Evolutionary conservation across 768 basidiomycete species (phyloP), one percentile per base, ranked within the genome.

Genomic region (Xanthoconium stramineum): DNA sequence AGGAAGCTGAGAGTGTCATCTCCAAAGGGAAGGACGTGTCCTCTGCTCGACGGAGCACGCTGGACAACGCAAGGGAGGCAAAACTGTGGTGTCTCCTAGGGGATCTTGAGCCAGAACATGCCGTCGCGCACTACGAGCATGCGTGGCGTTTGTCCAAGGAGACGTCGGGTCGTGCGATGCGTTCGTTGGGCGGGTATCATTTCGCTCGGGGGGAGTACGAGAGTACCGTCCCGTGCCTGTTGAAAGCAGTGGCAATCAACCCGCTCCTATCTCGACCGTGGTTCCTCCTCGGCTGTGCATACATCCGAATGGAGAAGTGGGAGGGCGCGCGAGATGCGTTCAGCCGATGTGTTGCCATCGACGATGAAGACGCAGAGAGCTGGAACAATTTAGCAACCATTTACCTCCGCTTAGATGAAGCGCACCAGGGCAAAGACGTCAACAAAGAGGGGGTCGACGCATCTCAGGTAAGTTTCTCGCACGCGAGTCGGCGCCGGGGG

Each of bases 361-460:
- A 98, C 57, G 93, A 95, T 56, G 97, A 98, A 61, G 95, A 99
- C 65, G 93, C 84, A 5, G 96, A 98, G 78, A 96, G 94, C 62
- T 98, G 97, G 97, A 96, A 89, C 64, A 99, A 99, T 70, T 76
- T 99, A 59, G 97, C 96, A 35, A 94, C 88, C 55, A 86, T 94
- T 68, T 97, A 98, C 73, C 82, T 99, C 58, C 86, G 92, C 45
- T 80, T 96, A 71, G 88, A 84, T 12, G 78, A 78, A 50, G 66
- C 68, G 3, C 59, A 49, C 61, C 67, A 60, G 60, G 73, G 48
- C 61, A 67, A 59, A 60, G 73, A 64, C 56, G 65, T 55, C 35
- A 70, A 74, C 29, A 67, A 68, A 30, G 71, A 72, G 32, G 74
- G 64, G 36, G 61, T 59, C 6, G 43, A 40, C 14, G 19, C 55